Evolutionary conservation across 1,139 yeast species (phyloP).

Genomic region (Candida dubliniensis): DNA sequence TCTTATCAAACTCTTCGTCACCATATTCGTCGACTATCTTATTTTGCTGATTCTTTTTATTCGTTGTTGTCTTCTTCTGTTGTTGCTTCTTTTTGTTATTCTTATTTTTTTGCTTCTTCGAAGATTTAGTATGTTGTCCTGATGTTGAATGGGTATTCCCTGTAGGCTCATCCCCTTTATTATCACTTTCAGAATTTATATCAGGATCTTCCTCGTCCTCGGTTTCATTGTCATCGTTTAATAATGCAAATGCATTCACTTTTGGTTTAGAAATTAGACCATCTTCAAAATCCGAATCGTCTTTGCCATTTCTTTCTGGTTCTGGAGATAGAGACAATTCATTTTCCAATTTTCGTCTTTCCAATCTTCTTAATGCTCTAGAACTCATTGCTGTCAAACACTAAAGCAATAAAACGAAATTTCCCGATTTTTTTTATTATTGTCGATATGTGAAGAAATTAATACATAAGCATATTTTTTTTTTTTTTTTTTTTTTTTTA

Average conservation of each 20-base stretch:
- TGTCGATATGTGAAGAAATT: too few species aligned
- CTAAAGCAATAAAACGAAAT: not conserved
- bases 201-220: slow-evolving; percentile 23
- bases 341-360: slow-evolving; percentile 40
- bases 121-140: slow-evolving; percentile 7
- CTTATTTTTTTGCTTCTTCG: slow-evolving; percentile 23
- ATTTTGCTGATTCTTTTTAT: slow-evolving; percentile 18
- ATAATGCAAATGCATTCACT: slow-evolving; percentile 56
- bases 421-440: not conserved
- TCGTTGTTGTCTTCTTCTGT: slow-evolving; percentile 15
- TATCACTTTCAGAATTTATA: slow-evolving; percentile 11
- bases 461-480: too few species aligned
- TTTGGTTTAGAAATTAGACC: slow-evolving; percentile 14
- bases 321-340: slow-evolving; percentile 1
- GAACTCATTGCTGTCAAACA: slow-evolving; percentile 53
- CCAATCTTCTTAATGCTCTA: slow-evolving; percentile 59
- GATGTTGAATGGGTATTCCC: not conserved
- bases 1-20: slow-evolving; percentile 44
- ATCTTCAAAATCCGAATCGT: slow-evolving; percentile 16
- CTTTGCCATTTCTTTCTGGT: slow-evolving; percentile 5
- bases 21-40: slow-evolving; percentile 25
- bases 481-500: too few species aligned
- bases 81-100: slow-evolving; percentile 17
- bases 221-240: slow-evolving; percentile 41
- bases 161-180: not conserved